These are phyloP conservation scores for Camelina neglecta DNA, from an alignment of 345 rosid genomes.

Conservation along the genomic window DNA sequence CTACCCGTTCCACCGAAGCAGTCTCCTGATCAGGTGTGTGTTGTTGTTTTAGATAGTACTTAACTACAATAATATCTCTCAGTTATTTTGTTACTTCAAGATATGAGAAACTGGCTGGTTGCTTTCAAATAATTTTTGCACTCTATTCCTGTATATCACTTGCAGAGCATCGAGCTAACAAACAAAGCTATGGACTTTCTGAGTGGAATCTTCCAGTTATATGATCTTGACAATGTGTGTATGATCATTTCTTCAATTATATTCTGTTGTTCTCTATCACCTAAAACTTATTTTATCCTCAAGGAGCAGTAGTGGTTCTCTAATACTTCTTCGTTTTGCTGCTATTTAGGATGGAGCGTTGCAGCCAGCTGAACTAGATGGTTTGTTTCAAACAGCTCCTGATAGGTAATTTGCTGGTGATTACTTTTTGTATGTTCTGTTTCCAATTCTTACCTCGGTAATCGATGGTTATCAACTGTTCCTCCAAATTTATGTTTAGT, in stretches of 20 bases:
- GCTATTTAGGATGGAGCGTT: slow-evolving; percentile 71
- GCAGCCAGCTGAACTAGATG: slow-evolving; percentile 63
- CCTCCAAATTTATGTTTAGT: slow-evolving; percentile 30
- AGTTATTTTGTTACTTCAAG: slow-evolving; percentile 10
- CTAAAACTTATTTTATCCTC: slow-evolving; percentile 12
- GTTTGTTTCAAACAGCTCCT: slow-evolving; percentile 80
- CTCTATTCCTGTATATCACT: slow-evolving; percentile 25
- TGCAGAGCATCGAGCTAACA: slow-evolving; percentile 79
- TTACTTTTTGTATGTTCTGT: slow-evolving; percentile 12
- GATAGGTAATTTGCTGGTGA: slow-evolving; percentile 54
- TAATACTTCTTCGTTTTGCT: slow-evolving; percentile 41
- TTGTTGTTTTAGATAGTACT: not conserved
- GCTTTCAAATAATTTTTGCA: not conserved
- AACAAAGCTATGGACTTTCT: slow-evolving; percentile 63
- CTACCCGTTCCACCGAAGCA: slow-evolving; percentile 64
- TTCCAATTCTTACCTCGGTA: slow-evolving; percentile 19
- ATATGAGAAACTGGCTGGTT: slow-evolving; percentile 20
- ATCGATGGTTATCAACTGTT: slow-evolving; percentile 18
- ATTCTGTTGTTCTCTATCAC: slow-evolving; percentile 1
- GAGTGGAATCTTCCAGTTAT: slow-evolving; percentile 65
- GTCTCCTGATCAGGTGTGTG: slow-evolving; percentile 75
- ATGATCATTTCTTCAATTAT: slow-evolving; percentile 24
- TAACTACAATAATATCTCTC: slow-evolving; percentile 13
- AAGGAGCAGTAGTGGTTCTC: slow-evolving; percentile 25
- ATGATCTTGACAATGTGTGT: slow-evolving; percentile 74